Base-by-base conservation (phyloP, 352 stramenopile genomes). In the Pythium scleroteichum region DNA sequence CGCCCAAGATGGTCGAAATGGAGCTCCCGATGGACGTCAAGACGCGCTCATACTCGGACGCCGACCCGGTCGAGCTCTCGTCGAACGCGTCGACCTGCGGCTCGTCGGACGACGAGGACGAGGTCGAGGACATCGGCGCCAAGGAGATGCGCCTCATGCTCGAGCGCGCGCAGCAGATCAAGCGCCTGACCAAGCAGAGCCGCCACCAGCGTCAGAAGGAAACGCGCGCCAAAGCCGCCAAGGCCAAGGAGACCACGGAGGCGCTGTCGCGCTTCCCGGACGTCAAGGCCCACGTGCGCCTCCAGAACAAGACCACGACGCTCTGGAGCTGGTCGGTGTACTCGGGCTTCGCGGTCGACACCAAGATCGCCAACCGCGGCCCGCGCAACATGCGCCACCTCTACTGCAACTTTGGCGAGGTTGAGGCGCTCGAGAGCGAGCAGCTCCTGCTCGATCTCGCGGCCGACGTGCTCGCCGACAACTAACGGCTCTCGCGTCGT, bases 271-370 rank as follows among this genome's bases (percentile, higher is more conserved):
- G 23, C 23, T 40, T 60, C 29, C 41, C 53, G 22, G 64, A 70
- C 20, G 45, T 53, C 14, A 38, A 33, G 35, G n/a, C 57, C 6
- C 66, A 66, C 23, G 58, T 71, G 7, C 67, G 66, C 19, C 32
- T 77, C 19, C 61, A 67, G 51, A 77, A 73, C 57, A 53, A 20
- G 38, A 74, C 69, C 6, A 73, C 71, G 19, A 61, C 17, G 13
- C 56, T 77, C 20, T 78, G 70, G 70, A 62, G 68, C 44, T 75
- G 67, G 62, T 72, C 70, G 6, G 70, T 78, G 3, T 73, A 69
- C 46, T 65, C 63, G 29, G 66, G 66, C 41, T 72, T 70, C 49
- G 53, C 42, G 12, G 61, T 64, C 20, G 60, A 68, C 42, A 59
- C 24, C 41, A 53, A 62, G 38, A 50, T 64, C 33, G 48, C 50